Evolutionary conservation across 176 grass and related monocot genomes (phyloP).

Genomic region (Carex scoparia): DNA sequence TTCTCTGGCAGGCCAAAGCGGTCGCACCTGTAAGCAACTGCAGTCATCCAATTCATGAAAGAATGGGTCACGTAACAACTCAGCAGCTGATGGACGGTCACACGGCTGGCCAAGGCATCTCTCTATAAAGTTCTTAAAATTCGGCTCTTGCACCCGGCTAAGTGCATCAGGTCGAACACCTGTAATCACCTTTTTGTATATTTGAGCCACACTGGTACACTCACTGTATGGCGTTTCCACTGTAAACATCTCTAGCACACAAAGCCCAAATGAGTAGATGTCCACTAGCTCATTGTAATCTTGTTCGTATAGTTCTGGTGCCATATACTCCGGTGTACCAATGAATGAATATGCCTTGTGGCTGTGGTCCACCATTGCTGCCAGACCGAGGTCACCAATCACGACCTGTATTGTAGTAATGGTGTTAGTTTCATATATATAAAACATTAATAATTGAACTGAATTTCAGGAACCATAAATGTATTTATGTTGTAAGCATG

Average conservation of each 20-base stretch:
- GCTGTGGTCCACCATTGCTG: slow-evolving; percentile 59
- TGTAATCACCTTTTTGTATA: slow-evolving; percentile 54
- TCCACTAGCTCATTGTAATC: slow-evolving; percentile 84
- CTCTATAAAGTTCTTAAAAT: slow-evolving; percentile 62
- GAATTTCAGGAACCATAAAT: not conserved
- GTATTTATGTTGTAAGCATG: not conserved
- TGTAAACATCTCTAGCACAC: slow-evolving; percentile 90
- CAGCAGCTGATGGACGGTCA: slow-evolving; percentile 49
- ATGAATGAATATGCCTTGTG: slow-evolving; percentile 71
- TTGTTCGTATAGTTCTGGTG: slow-evolving; percentile 81
- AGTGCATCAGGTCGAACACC: slow-evolving; percentile 48
- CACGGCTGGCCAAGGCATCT: slow-evolving; percentile 61
- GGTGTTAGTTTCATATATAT: not conserved
- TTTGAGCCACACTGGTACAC: slow-evolving; percentile 57
- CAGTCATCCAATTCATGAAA: slow-evolving; percentile 41
- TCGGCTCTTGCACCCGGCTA: slow-evolving; percentile 48
- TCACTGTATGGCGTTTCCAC: slow-evolving; percentile 78
- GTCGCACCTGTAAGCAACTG: not conserved
- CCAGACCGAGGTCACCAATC: slow-evolving; percentile 83
- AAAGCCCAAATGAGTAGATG: slow-evolving; percentile 89
- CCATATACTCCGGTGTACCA: slow-evolving; percentile 94
- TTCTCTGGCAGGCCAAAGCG: not conserved
- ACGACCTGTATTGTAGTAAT: slow-evolving; percentile 39
- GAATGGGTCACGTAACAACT: slow-evolving; percentile 68
- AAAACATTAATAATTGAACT: not conserved